phyloP scores from a whole-genome alignment of 805 yeast genomes.

The Kodamaea restingae region DNA sequence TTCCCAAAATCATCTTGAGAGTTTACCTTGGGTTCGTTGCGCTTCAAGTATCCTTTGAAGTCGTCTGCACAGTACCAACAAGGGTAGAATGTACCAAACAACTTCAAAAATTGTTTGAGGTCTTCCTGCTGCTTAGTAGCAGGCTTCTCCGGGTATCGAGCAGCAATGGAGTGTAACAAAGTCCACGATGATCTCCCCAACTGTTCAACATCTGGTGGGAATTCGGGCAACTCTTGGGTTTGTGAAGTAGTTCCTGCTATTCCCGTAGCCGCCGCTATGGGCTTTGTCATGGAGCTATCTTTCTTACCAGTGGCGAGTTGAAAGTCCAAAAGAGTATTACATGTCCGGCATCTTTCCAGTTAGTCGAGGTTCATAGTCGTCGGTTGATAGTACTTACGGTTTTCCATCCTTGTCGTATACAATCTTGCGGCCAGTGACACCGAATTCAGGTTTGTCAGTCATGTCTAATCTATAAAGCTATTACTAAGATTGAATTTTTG shows the following conservation, averaged over 20 bases:
- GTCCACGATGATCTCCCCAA: conserved; percentile 93
- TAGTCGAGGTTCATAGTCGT: too few relatives aligned
- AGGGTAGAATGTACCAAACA: conserved; percentile 82
- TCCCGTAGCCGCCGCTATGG: conserved; percentile 1
- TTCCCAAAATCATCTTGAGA: conserved; percentile 75
- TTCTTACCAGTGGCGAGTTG: conserved; percentile 46
- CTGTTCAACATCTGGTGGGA: conserved; percentile 83
- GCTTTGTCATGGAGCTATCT: background rate
- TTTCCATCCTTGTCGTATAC: conserved; percentile 86
- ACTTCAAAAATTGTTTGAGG: conserved; percentile 60
- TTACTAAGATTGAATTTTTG: background rate
- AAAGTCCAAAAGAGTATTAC: conserved; percentile 80
- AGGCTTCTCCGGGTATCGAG: conserved; percentile 77
- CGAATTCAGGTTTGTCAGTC: conserved; percentile 40
- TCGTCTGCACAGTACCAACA: conserved; percentile 93
- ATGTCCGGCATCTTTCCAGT: conserved; percentile 67
- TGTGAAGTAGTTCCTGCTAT: conserved; percentile 10
- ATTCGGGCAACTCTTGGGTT: conserved; percentile 40
- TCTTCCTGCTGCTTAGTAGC: conserved; percentile 58
- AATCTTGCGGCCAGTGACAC: conserved; percentile 63
- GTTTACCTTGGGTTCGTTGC: conserved; percentile 52
- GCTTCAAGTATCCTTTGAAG: conserved; percentile 57
- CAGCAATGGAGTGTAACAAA: conserved; percentile 83
- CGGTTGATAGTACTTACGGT: conserved; percentile 74
- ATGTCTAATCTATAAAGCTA: background rate